phyloP scores from a whole-genome alignment of 768 basidiomycete genomes.

The Butyriboletus loyo region DNA sequence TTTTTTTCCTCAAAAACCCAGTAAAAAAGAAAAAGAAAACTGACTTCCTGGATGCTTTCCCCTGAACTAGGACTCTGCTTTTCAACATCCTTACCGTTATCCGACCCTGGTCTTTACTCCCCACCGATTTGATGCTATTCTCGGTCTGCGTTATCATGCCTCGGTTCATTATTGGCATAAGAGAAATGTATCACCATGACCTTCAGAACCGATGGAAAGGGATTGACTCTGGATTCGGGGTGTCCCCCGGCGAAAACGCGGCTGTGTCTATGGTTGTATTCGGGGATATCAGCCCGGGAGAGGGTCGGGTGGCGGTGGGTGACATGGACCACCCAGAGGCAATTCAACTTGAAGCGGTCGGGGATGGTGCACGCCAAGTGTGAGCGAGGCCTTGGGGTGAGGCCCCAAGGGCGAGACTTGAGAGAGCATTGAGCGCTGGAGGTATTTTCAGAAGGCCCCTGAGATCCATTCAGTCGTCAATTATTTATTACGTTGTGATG shows the following conservation, averaged over 20 bases:
- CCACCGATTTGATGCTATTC: neutral
- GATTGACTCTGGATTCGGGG: slow-evolving; percentile 14
- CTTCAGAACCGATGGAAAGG: neutral
- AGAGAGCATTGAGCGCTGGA: too few relatives aligned
- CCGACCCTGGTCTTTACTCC: neutral
- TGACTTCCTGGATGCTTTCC: too few relatives aligned
- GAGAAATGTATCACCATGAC: slow-evolving; percentile 3
- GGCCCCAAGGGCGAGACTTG: too few relatives aligned
- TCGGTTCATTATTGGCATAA: slow-evolving; percentile 16
- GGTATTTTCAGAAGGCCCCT: too few relatives aligned
- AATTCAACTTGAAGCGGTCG: neutral
- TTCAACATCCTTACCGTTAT: slow-evolving; percentile 1
- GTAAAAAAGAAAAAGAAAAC: too few relatives aligned
- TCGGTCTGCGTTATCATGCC: slow-evolving; percentile 4
- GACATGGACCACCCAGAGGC: neutral
- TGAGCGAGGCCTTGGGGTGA: neutral
- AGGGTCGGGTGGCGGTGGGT: neutral
- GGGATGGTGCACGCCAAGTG: neutral
- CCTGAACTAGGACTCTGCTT: neutral
- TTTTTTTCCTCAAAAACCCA: too few relatives aligned
- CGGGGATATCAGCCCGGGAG: neutral
- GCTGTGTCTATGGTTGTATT: neutral
- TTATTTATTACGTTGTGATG: too few relatives aligned
- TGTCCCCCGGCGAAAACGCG: too few relatives aligned
- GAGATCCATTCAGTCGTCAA: too few relatives aligned